These are phyloP conservation scores for Akanthomyces dipterigenus DNA, from an alignment of 2,329 filamentous ascomycete species.

Conservation along the genomic window DNA sequence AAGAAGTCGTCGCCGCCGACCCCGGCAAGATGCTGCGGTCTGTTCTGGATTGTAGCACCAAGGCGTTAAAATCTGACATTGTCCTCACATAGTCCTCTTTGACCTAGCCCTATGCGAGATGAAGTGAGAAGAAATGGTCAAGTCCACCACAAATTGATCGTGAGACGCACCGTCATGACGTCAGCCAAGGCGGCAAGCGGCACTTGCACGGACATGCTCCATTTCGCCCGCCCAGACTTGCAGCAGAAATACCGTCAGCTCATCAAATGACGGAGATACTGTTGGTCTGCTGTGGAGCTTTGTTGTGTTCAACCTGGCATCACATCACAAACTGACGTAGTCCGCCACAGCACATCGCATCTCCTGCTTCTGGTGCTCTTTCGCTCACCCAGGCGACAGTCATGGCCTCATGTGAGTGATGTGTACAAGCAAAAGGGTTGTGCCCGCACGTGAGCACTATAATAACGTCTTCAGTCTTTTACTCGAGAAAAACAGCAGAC, in stretches of 20 bases:
- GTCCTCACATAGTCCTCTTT: not conserved
- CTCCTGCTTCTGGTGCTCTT: not conserved
- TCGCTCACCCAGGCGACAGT: not conserved
- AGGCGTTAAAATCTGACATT: not conserved
- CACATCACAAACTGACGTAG: not conserved
- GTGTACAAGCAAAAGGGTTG: not conserved
- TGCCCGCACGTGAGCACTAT: not conserved
- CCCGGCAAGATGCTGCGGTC: not conserved
- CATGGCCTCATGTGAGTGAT: not conserved
- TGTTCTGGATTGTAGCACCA: not conserved
- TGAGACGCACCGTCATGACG: not conserved
- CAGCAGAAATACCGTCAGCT: not conserved
- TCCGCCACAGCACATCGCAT: too few species aligned
- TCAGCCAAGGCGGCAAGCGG: constrained; percentile 1
- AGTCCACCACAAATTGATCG: not conserved
- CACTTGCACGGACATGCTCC: not conserved
- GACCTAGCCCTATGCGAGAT: not conserved
- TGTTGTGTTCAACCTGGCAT: not conserved
- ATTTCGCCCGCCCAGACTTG: not conserved
- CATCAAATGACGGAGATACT: not conserved
- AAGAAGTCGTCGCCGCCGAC: too few species aligned
- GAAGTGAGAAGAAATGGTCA: not conserved
- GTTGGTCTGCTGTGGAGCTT: not conserved
- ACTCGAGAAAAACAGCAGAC: not conserved
- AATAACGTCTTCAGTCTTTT: not conserved